phyloP scores from a whole-genome alignment of 306 rosid species.

The Neltuma alba region DNA sequence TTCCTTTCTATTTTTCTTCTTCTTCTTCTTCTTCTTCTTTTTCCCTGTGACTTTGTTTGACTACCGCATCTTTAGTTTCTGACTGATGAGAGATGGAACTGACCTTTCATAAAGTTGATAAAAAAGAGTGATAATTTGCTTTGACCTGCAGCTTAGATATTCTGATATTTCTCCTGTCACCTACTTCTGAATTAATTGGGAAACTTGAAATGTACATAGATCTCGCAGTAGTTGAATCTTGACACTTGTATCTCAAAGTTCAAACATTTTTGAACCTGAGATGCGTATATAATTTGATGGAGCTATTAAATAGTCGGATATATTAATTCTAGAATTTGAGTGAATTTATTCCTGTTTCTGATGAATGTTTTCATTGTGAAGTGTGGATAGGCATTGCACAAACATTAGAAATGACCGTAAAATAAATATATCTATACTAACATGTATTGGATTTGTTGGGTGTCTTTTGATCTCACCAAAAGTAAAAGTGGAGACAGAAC shows the following conservation, averaged over 20 bases:
- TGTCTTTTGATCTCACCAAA: neutral
- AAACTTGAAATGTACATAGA: neutral
- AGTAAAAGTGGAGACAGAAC: neutral
- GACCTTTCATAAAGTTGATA: neutral
- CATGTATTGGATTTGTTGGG: neutral
- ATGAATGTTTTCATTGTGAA: neutral
- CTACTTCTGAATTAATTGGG: neutral
- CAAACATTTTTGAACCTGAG: neutral
- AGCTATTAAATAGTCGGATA: neutral
- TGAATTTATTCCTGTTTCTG: neutral
- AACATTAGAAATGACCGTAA: neutral
- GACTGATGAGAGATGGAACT: neutral
- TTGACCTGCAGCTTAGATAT: neutral
- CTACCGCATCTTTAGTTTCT: neutral
- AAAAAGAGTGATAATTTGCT: neutral
- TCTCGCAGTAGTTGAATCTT: neutral
- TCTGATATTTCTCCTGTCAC: neutral
- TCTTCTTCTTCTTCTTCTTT: too few relatives aligned
- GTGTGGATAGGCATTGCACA: neutral
- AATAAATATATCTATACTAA: neutral
- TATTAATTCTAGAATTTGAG: neutral
- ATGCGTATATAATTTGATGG: neutral
- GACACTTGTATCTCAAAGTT: neutral
- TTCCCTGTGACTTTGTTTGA: neutral
- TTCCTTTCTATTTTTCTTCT: neutral